A percentile compares a stretch with the other conserved stretches of the same genome.
Conservation (phyloP, 306 rosid genomes). For the Lithocarpus polystachyus region DNA sequence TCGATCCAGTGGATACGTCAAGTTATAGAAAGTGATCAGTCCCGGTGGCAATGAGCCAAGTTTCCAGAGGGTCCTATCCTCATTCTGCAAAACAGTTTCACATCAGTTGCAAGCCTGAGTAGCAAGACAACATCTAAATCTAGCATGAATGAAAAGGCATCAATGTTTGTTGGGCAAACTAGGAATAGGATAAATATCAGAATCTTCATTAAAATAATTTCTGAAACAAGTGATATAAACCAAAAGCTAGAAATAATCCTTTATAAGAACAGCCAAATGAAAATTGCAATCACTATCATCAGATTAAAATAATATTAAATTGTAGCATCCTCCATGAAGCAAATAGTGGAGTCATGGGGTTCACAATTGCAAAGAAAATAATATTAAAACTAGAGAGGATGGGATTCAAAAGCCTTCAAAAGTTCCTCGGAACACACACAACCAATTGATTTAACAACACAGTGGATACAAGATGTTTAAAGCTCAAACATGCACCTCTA, state of each 20-base stretch:
- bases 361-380: too few relatives aligned
- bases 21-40: conserved; percentile 83
- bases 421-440: too few relatives aligned
- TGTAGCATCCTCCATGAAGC: too few relatives aligned
- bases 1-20: conserved; percentile 74
- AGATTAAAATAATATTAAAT: not conserved
- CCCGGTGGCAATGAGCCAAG: conserved; percentile 96
- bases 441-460: too few relatives aligned
- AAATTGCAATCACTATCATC: not conserved
- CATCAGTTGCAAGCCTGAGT: conserved; percentile 23
- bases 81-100: conserved; percentile 60
- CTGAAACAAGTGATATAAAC: not conserved
- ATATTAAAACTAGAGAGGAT: too few relatives aligned
- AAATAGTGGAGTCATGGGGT: not conserved
- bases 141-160: not conserved
- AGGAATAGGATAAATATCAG: not conserved
- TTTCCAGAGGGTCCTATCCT: conserved; percentile 97
- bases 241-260: not conserved
- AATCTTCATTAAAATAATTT: not conserved
- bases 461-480: too few relatives aligned
- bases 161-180: not conserved
- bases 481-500: too few relatives aligned
- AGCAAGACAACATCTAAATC: not conserved
- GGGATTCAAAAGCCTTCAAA: too few relatives aligned
- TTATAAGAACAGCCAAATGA: not conserved